phyloP scores from a whole-genome alignment of 371 early-diverging fungal species.

The Lichtheimia corymbifera region DNA sequence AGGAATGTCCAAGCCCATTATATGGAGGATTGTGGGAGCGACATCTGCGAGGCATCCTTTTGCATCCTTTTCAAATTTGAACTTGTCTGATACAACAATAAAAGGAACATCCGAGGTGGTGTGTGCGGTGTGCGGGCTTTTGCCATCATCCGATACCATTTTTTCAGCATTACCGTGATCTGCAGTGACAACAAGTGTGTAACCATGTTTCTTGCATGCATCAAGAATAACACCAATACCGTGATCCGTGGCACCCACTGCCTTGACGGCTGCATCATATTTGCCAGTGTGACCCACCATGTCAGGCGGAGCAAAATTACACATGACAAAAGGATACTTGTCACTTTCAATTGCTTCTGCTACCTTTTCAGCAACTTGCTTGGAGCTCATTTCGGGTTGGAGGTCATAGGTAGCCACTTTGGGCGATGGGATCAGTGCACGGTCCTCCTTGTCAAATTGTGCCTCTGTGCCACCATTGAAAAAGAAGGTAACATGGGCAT shows the following conservation, averaged over 20 bases:
- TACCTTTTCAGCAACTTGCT: constrained; percentile 86
- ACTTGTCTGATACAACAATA: constrained; percentile 72
- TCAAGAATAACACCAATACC: constrained; percentile 94
- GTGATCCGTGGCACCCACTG: constrained; percentile 92
- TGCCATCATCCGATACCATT: constrained; percentile 90
- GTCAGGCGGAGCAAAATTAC: constrained; percentile 99
- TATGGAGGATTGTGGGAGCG: constrained; percentile 95
- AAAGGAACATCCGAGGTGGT: constrained; percentile 94
- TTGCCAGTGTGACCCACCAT: constrained; percentile 99
- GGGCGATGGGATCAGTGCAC: constrained; percentile 90
- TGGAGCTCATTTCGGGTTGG: constrained; percentile 95
- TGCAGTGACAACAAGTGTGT: constrained; percentile 95
- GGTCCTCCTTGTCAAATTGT: constrained; percentile 85
- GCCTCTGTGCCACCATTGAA: constrained; percentile 99
- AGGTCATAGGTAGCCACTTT: constrained; percentile 98
- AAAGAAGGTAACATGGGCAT: constrained; percentile 99
- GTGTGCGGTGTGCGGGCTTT: constrained; percentile 94
- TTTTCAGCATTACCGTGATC: constrained; percentile 99
- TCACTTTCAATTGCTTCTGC: constrained; percentile 77
- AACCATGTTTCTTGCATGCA: constrained; percentile 87
- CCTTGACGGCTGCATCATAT: constrained; percentile 92
- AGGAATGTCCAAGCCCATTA: constrained; percentile 95
- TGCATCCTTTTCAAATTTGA: constrained; percentile 52
- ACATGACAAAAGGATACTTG: constrained; percentile 96
- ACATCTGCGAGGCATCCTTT: constrained; percentile 94